Evolutionary conservation across 1,139 yeast genomes (phyloP).

Genomic region (Ogataea hybrid): DNA sequence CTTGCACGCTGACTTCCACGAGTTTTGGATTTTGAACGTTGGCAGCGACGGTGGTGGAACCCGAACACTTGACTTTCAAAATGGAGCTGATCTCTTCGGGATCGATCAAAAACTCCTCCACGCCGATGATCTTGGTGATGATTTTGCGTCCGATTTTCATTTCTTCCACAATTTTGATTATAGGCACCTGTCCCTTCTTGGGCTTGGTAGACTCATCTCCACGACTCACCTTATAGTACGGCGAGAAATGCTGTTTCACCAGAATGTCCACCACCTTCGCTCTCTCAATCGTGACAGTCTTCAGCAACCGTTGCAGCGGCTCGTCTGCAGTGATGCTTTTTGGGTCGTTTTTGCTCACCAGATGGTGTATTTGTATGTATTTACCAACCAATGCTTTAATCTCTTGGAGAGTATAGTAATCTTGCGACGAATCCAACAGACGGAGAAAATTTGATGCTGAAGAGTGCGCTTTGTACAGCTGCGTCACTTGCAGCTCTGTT

Average conservation of each 20-base stretch:
- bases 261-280: slow-evolving; percentile 46
- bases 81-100: slow-evolving; percentile 66
- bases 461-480: slow-evolving; percentile 55
- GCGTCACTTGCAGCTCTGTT: slow-evolving; percentile 35
- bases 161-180: slow-evolving; percentile 65
- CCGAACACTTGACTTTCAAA: slow-evolving; percentile 78
- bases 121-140: slow-evolving; percentile 67
- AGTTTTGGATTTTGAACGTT: slow-evolving; percentile 47
- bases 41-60: slow-evolving; percentile 73
- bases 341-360: slow-evolving; percentile 46
- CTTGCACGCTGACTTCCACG: slow-evolving; percentile 79
- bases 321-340: slow-evolving; percentile 57
- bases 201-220: slow-evolving; percentile 43
- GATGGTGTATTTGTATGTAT: slow-evolving; percentile 52
- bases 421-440: slow-evolving; percentile 38
- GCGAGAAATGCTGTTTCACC: slow-evolving; percentile 48
- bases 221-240: slow-evolving; percentile 55
- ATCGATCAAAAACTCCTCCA: slow-evolving; percentile 67
- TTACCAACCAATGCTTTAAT: slow-evolving; percentile 49
- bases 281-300: slow-evolving; percentile 33
- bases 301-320: slow-evolving; percentile 34
- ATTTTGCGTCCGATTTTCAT: slow-evolving; percentile 80
- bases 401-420: slow-evolving; percentile 52
- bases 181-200: slow-evolving; percentile 66
- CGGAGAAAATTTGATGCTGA: slow-evolving; percentile 50